Conservation (phyloP, 176 grass and related monocot species). For the Urochloa ruziziensis region DNA sequence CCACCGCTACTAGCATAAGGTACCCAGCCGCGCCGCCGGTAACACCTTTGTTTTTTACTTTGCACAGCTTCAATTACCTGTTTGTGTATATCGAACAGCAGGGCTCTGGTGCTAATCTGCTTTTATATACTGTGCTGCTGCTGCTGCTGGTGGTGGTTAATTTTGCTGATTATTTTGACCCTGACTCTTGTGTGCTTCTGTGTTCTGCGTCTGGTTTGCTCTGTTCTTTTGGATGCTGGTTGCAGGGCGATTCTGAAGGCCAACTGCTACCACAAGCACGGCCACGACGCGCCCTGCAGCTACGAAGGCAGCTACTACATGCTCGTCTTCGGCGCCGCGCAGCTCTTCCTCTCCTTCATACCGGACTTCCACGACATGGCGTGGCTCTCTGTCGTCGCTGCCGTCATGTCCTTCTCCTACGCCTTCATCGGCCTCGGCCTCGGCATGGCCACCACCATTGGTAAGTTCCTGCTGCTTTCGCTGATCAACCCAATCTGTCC, state of each 20-base stretch:
- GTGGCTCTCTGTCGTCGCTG: slow-evolving; percentile 71
- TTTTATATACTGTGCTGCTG: neutral
- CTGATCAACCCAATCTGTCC: neutral
- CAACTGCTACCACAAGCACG: slow-evolving; percentile 64
- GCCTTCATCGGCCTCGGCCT: slow-evolving; percentile 64
- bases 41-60: neutral
- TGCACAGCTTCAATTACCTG: neutral
- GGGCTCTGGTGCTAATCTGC: neutral
- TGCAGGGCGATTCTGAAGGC: slow-evolving; percentile 67
- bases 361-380: slow-evolving; percentile 77
- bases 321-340: slow-evolving; percentile 56
- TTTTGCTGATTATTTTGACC: neutral
- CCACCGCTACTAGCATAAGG: slow-evolving; percentile 59
- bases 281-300: slow-evolving; percentile 57
- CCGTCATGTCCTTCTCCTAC: slow-evolving; percentile 83
- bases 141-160: neutral
- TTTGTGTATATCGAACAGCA: neutral
- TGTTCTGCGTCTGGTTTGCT: neutral
- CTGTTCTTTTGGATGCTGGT: neutral
- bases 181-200: neutral
- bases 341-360: slow-evolving; percentile 75
- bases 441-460: slow-evolving; percentile 55
- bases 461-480: slow-evolving; percentile 17
- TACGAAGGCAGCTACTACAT: slow-evolving; percentile 58
- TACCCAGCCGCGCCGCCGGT: slow-evolving; percentile 24